phyloP scores from a whole-genome alignment of 352 stramenopile genomes.

The Phytophthora macrochlamydospora region DNA sequence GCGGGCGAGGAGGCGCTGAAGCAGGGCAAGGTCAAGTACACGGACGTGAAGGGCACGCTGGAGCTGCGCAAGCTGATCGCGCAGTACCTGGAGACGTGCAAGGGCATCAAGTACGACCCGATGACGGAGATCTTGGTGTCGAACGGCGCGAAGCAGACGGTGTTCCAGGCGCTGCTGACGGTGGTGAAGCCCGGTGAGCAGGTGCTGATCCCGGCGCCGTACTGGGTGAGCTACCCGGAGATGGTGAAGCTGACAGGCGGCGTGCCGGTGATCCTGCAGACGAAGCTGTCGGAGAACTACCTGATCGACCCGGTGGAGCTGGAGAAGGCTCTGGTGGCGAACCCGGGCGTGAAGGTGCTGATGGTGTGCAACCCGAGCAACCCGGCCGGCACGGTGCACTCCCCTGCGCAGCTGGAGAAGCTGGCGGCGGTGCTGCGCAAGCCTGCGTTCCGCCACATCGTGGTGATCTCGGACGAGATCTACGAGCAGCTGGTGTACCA shows the following conservation, averaged over 20 bases:
- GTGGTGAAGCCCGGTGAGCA: conserved; percentile 93
- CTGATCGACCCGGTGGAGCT: conserved; percentile 88
- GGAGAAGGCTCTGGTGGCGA: conserved; percentile 65
- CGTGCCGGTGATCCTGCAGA: conserved; percentile 91
- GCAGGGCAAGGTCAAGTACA: conserved; percentile 94
- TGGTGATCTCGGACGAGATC: conserved; percentile 95
- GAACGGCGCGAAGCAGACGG: conserved; percentile 96
- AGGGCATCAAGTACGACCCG: conserved; percentile 91
- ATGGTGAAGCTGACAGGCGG: conserved; percentile 95
- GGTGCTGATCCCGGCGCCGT: conserved; percentile 96
- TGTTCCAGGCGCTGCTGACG: conserved; percentile 94
- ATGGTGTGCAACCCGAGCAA: conserved; percentile 98
- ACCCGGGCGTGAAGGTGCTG: conserved; percentile 81
- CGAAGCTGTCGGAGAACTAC: conserved; percentile 89
- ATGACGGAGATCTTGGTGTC: conserved; percentile 94
- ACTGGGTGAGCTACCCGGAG: conserved; percentile 97
- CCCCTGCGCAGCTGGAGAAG: conserved; percentile 47
- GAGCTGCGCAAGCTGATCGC: conserved; percentile 91
- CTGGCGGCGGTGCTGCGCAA: conserved; percentile 63
- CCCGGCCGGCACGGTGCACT: conserved; percentile 90
- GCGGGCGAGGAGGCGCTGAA: conserved; percentile 79
- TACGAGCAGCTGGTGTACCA: conserved; percentile 96
- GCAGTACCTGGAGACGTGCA: conserved; percentile 89
- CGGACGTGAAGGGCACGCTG: conserved; percentile 92
- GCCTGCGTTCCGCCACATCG: conserved; percentile 70